A percentile compares a stretch with the other conserved stretches of the same genome.
Evolutionary conservation across 2,329 filamentous ascomycete species (phyloP).

Genomic region (Lecanosticta acicola): DNA sequence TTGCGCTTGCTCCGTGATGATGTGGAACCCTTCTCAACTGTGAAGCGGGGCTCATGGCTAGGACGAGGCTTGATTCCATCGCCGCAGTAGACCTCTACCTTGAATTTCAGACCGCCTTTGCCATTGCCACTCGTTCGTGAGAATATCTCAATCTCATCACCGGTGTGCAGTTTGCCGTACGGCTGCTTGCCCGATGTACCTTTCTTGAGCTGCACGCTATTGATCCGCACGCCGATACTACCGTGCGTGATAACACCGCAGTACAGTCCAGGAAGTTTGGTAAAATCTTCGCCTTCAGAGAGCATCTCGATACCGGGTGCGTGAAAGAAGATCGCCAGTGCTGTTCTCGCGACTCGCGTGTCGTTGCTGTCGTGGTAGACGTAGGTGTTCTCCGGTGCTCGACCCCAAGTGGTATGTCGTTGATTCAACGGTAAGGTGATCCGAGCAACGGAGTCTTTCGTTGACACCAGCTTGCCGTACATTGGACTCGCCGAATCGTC

Average conservation of each 20-base stretch:
- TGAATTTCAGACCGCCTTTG: conserved; percentile 9
- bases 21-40: conserved; percentile 9
- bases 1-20: not conserved
- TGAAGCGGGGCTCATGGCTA: conserved; percentile 8
- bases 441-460: conserved; percentile 58
- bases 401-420: conserved; percentile 71
- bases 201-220: conserved; percentile 61
- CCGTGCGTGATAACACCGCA: conserved; percentile 76
- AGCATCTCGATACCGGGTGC: conserved; percentile 59
- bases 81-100: conserved; percentile 11
- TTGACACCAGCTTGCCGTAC: conserved; percentile 62
- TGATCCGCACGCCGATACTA: conserved; percentile 69
- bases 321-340: conserved; percentile 69
- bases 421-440: conserved; percentile 62
- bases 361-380: conserved; percentile 60
- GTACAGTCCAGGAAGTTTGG: conserved; percentile 50
- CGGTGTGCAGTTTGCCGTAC: conserved; percentile 66
- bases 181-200: conserved; percentile 47
- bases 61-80: conserved; percentile 10
- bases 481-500: not conserved
- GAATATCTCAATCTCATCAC: conserved; percentile 72
- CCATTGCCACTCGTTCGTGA: conserved; percentile 27
- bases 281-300: conserved; percentile 48
- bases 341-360: conserved; percentile 70
- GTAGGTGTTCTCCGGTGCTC: conserved; percentile 62